Evolutionary conservation across 164 flowering plant species (phyloP).

Genomic region (Amborella trichopoda): DNA sequence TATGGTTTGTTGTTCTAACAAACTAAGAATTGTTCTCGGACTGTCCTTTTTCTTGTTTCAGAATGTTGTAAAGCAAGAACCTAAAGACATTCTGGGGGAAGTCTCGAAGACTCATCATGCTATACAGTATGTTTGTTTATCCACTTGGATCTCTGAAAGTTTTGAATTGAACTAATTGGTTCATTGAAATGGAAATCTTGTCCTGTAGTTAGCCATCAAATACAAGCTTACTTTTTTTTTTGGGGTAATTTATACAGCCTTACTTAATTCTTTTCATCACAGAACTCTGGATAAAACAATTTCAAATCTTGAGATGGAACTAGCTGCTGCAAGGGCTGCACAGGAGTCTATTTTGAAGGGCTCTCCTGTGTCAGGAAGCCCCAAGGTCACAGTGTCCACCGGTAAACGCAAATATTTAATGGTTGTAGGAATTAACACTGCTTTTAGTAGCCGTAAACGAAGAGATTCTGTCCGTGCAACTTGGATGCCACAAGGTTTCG

Average conservation of each 20-base stretch:
- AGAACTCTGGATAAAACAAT: slow-evolving; percentile 47
- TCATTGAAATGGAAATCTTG: too few relatives aligned
- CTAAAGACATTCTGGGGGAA: slow-evolving; percentile 50
- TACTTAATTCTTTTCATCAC: too few relatives aligned
- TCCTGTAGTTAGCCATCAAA: too few relatives aligned
- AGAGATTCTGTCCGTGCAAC: slow-evolving; percentile 80
- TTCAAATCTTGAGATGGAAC: slow-evolving; percentile 45
- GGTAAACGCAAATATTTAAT: slow-evolving; percentile 47
- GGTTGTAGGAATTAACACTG: slow-evolving; percentile 78
- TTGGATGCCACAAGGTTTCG: slow-evolving; percentile 89
- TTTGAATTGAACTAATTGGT: too few relatives aligned
- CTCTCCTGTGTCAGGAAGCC: slow-evolving; percentile 19
- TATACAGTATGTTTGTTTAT: slow-evolving; percentile 81
- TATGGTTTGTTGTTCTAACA: not conserved
- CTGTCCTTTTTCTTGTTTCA: not conserved
- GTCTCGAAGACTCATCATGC: slow-evolving; percentile 66
- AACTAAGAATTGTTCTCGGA: not conserved
- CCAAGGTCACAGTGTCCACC: slow-evolving; percentile 14
- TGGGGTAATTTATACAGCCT: too few relatives aligned
- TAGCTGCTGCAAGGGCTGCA: slow-evolving; percentile 43
- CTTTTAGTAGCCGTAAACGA: slow-evolving; percentile 68
- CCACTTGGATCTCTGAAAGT: too few relatives aligned
- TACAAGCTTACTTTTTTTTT: too few relatives aligned
- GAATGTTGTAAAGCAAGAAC: slow-evolving; percentile 1
- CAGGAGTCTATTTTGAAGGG: slow-evolving; percentile 34